Percentiles rank a stretch among this genome's conserved stretches.
phyloP scores from a whole-genome alignment of 306 rosid genomes.

The Rubus parviflorus region DNA sequence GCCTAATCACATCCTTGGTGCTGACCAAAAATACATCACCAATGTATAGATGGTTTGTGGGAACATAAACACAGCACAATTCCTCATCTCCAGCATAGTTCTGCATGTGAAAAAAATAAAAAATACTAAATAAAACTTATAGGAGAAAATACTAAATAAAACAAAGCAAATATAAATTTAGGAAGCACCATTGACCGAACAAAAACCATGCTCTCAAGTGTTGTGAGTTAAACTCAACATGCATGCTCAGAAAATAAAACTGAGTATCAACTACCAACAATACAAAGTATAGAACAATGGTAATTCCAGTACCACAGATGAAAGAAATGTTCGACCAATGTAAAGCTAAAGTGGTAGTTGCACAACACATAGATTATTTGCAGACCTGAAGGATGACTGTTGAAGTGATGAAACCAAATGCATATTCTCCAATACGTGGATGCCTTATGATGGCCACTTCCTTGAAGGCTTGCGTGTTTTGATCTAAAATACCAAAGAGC shows the following conservation, averaged over 20 bases:
- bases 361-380: conserved; percentile 9
- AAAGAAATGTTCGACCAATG: conserved; percentile 6
- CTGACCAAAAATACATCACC: conserved; percentile 83
- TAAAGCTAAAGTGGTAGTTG: conserved; percentile 8
- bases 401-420: conserved; percentile 89
- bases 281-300: neutral
- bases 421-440: conserved; percentile 95
- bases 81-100: conserved; percentile 84
- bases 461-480: conserved; percentile 88
- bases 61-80: conserved; percentile 86
- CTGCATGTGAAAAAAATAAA: conserved; percentile 36
- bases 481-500: conserved; percentile 48
- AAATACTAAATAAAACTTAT: neutral
- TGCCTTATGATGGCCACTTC: conserved; percentile 94
- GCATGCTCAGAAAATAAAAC: neutral
- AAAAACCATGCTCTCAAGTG: neutral
- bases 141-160: neutral
- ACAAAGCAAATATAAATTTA: neutral
- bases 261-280: neutral
- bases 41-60: conserved; percentile 87
- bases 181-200: neutral
- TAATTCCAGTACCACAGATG: neutral
- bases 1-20: conserved; percentile 75
- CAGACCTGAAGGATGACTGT: conserved; percentile 78
- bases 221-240: neutral